Percentiles rank a stretch among this genome's conserved stretches.
Evolutionary conservation across 441 rosid species (phyloP).

Genomic region (Aquilaria agallochum): DNA sequence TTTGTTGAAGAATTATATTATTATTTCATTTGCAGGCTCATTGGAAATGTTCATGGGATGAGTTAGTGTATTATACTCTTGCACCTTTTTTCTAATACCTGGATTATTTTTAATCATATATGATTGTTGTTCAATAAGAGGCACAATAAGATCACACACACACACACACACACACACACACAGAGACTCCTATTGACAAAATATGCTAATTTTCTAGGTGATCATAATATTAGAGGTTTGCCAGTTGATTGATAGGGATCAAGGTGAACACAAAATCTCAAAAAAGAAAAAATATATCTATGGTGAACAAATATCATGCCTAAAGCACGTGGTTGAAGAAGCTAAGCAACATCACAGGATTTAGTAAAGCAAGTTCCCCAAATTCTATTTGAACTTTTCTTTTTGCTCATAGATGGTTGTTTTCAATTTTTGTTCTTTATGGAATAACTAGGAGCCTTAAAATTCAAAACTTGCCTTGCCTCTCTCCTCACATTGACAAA

Average conservation of each 20-base stretch:
- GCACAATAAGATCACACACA: constrained; percentile 64
- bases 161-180: background rate
- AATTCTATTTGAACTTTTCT: background rate
- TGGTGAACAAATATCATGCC: constrained; percentile 47
- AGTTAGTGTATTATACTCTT: no score
- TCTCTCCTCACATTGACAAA: no score
- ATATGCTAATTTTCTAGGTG: constrained; percentile 5
- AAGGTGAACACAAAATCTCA: constrained; percentile 79
- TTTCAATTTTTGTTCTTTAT: no score
- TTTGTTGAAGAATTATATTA: no score
- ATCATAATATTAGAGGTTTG: constrained; percentile 43
- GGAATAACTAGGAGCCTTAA: no score
- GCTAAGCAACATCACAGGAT: constrained; percentile 58
- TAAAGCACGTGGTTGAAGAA: constrained; percentile 62
- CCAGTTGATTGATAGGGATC: constrained; percentile 81
- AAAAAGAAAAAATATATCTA: constrained; percentile 42
- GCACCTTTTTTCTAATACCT: no score
- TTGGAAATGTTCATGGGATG: no score
- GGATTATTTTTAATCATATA: no score
- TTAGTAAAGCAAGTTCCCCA: constrained; percentile 60
- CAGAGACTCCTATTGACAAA: background rate
- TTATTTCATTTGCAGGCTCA: no score
- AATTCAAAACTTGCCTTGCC: no score
- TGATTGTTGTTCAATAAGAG: constrained; percentile 68
- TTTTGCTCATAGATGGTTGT: background rate